These are phyloP conservation scores for Dillenia turbinata DNA, from an alignment of 164 flowering plant species.

Conservation along the genomic window DNA sequence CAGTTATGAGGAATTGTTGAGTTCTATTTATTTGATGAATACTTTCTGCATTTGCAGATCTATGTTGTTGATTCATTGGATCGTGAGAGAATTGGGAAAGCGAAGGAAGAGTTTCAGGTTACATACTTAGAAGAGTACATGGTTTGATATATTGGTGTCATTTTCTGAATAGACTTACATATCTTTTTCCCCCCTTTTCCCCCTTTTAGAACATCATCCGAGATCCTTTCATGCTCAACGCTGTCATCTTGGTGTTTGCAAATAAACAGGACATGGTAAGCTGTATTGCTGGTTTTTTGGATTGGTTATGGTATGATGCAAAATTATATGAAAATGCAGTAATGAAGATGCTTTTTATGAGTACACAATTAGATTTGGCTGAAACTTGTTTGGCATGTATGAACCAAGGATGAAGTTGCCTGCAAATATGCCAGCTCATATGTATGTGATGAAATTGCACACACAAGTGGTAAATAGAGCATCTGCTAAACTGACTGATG, in stretches of 20 bases:
- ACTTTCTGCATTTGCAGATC: conserved; percentile 47
- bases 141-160: not conserved
- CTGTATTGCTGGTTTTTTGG: conserved; percentile 1
- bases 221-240: conserved; percentile 96
- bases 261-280: conserved; percentile 98
- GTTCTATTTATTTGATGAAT: not conserved
- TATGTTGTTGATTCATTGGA: conserved; percentile 99
- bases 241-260: conserved; percentile 93
- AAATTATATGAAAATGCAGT: too few relatives aligned
- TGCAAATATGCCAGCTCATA: too few relatives aligned
- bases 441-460: too few relatives aligned
- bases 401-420: too few relatives aligned
- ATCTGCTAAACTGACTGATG: too few relatives aligned
- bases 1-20: too few relatives aligned
- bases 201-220: conserved; percentile 77
- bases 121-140: not conserved
- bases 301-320: too few relatives aligned
- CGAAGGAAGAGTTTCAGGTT: conserved; percentile 95
- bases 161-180: conserved; percentile 3
- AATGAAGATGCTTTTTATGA: too few relatives aligned
- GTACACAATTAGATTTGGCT: too few relatives aligned
- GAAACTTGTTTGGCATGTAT: too few relatives aligned
- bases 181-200: not conserved
- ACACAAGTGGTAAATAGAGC: too few relatives aligned
- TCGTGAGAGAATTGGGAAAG: conserved; percentile 91